Percentiles rank a stretch among this genome's conserved stretches.
These are phyloP conservation scores for Acer campestre DNA, from an alignment of 345 rosid species.

Conservation along the genomic window DNA sequence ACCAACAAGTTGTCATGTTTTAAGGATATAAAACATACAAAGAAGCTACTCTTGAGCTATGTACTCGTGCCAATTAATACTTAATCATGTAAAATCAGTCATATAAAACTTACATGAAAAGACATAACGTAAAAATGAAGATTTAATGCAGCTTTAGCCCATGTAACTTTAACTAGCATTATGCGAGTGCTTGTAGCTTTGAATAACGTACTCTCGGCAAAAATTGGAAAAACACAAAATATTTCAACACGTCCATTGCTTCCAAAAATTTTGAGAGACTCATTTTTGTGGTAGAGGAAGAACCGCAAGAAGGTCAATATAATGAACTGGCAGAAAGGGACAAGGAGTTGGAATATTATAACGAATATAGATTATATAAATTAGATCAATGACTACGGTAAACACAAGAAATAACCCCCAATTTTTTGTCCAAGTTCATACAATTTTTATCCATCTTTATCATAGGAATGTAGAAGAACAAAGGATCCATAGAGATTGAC, in stretches of 20 bases:
- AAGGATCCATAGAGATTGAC: constrained; percentile 15
- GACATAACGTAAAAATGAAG: neutral
- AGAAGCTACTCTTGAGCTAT: no score
- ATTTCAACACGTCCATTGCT: constrained; percentile 23
- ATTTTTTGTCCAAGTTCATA: constrained; percentile 13
- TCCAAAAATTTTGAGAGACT: constrained; percentile 25
- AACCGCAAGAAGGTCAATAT: no score
- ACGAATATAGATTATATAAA: neutral
- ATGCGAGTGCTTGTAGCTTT: constrained; percentile 33
- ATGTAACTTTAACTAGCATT: constrained; percentile 31
- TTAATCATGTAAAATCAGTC: no score
- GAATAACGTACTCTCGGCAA: constrained; percentile 33
- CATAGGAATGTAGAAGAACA: constrained; percentile 17
- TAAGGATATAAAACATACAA: no score
- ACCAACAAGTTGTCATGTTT: no score
- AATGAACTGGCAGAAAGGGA: no score
- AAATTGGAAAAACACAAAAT: constrained; percentile 39
- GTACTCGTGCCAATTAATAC: no score
- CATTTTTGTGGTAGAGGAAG: neutral
- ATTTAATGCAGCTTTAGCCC: constrained; percentile 23
- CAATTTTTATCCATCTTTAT: constrained; percentile 7
- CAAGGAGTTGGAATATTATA: no score
- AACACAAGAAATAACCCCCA: constrained; percentile 12
- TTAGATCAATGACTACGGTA: neutral
- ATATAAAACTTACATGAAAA: constrained; percentile 35